phyloP scores from a whole-genome alignment of 1,284 basidiomycete species.

The Ceratobasidium sp. region DNA sequence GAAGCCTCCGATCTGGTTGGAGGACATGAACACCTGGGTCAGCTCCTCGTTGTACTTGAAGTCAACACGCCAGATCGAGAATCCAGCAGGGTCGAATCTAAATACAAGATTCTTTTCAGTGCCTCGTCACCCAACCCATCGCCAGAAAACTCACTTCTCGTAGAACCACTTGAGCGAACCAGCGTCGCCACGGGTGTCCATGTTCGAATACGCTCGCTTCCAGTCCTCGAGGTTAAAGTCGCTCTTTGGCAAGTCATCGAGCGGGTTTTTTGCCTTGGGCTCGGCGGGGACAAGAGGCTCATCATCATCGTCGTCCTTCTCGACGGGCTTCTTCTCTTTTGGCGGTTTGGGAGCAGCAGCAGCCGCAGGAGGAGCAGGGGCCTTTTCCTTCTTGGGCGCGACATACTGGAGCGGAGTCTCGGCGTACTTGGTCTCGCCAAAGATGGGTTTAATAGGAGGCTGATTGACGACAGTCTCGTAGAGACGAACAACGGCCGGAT shows the following conservation, averaged over 20 bases:
- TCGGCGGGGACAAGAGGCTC: conserved; percentile 70
- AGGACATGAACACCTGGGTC: conserved; percentile 92
- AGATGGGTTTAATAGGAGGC: conserved; percentile 77
- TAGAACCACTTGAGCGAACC: conserved; percentile 91
- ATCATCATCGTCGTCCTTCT: conserved; percentile 75
- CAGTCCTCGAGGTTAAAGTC: conserved; percentile 96
- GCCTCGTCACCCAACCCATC: conserved; percentile 27
- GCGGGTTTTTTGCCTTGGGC: conserved; percentile 92
- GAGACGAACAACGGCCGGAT: conserved; percentile 86
- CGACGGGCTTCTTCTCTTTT: conserved; percentile 69
- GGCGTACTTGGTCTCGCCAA: conserved; percentile 69
- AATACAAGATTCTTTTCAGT: conserved; percentile 6
- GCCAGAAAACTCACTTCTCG: conserved; percentile 72
- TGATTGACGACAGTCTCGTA: conserved; percentile 88
- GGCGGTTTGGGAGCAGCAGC: conserved; percentile 71
- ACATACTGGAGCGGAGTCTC: conserved; percentile 81
- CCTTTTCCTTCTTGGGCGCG: conserved; percentile 71
- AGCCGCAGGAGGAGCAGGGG: conserved; percentile 60
- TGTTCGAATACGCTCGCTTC: conserved; percentile 98
- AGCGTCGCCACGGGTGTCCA: conserved; percentile 85
- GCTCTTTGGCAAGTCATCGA: conserved; percentile 92
- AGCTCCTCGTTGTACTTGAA: conserved; percentile 99
- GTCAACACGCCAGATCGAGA: conserved; percentile 92
- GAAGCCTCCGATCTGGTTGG: conserved; percentile 92
- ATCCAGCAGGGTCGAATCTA: conserved; percentile 92